These are phyloP conservation scores for Aristolochia californica DNA, from an alignment of 164 flowering plant genomes.

Conservation along the genomic window DNA sequence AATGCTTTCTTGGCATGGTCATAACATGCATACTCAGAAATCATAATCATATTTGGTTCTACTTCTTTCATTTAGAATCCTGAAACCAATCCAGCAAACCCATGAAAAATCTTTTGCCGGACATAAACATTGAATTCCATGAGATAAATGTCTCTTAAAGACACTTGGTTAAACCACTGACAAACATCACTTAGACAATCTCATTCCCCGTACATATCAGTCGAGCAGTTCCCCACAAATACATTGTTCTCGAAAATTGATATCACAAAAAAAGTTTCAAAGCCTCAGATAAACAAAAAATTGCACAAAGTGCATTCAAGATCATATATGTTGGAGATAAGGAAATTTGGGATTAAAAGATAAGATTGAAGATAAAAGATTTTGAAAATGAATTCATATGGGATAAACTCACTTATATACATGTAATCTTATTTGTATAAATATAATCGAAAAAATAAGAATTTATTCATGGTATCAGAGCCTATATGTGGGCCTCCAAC, in stretches of 20 bases:
- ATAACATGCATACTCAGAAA: slow-evolving; percentile 7
- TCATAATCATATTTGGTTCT: slow-evolving; percentile 10
- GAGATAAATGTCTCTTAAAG: slow-evolving; percentile 7
- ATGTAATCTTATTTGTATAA: too few relatives aligned
- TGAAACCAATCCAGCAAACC: slow-evolving; percentile 7
- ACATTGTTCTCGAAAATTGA: slow-evolving; percentile 5
- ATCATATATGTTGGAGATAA: slow-evolving; percentile 6
- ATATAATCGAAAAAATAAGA: too few relatives aligned
- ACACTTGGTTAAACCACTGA: slow-evolving; percentile 5
- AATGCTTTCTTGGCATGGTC: slow-evolving; percentile 10
- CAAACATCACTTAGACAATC: neutral
- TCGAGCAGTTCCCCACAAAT: slow-evolving; percentile 11
- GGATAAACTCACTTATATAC: too few relatives aligned
- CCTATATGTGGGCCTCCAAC: too few relatives aligned
- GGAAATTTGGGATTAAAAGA: too few relatives aligned
- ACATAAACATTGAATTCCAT: slow-evolving; percentile 10
- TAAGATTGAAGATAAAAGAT: too few relatives aligned
- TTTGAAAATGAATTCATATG: too few relatives aligned
- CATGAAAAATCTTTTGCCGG: slow-evolving; percentile 3
- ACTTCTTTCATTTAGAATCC: slow-evolving; percentile 7
- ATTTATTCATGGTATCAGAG: too few relatives aligned
- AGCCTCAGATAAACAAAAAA: slow-evolving; percentile 7
- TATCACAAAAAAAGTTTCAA: slow-evolving; percentile 4
- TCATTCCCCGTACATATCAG: slow-evolving; percentile 10
- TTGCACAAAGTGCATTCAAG: slow-evolving; percentile 6